phyloP scores from a whole-genome alignment of 352 stramenopile species.

The Globisporangium spiculum region DNA sequence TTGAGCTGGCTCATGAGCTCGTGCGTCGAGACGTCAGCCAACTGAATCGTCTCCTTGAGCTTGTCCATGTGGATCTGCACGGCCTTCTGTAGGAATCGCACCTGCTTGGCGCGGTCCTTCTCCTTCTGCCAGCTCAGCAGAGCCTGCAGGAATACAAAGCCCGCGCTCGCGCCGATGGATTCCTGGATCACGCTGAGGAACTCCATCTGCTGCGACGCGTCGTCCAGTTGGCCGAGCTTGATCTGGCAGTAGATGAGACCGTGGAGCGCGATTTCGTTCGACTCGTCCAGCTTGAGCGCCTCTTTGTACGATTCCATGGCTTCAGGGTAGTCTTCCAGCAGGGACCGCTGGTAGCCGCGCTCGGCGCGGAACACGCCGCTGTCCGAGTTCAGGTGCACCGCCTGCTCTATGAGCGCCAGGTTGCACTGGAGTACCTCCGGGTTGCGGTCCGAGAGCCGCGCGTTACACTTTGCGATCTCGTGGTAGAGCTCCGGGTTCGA shows the following conservation, averaged over 20 bases:
- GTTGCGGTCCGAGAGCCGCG: slow-evolving; percentile 61
- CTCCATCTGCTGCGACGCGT: slow-evolving; percentile 91
- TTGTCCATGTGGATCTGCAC: slow-evolving; percentile 85
- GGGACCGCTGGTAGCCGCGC: slow-evolving; percentile 68
- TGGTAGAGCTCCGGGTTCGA: slow-evolving; percentile 67
- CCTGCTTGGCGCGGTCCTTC: slow-evolving; percentile 57
- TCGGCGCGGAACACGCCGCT: slow-evolving; percentile 68
- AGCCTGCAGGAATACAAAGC: slow-evolving; percentile 85
- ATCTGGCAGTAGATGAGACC: slow-evolving; percentile 93
- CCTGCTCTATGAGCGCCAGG: slow-evolving; percentile 63
- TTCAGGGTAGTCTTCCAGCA: slow-evolving; percentile 74
- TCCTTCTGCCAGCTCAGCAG: slow-evolving; percentile 83
- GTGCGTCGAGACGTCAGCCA: slow-evolving; percentile 61
- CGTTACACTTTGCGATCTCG: slow-evolving; percentile 59
- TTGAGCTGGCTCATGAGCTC: slow-evolving; percentile 81
- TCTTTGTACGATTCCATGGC: slow-evolving; percentile 87
- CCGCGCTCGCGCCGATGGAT: slow-evolving; percentile 71
- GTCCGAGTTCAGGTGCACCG: slow-evolving; percentile 56
- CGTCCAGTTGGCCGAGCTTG: slow-evolving; percentile 81
- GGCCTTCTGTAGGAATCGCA: slow-evolving; percentile 70
- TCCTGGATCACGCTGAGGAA: slow-evolving; percentile 90
- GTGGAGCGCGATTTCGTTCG: slow-evolving; percentile 85
- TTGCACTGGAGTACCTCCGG: slow-evolving; percentile 71
- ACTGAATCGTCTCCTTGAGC: slow-evolving; percentile 63
- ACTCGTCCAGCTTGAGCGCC: slow-evolving; percentile 82